Percentiles rank a stretch among this genome's conserved stretches.
These are phyloP conservation scores for Scheffersomyces cryptocercus DNA, from an alignment of 1,139 yeast genomes.

Conservation along the genomic window DNA sequence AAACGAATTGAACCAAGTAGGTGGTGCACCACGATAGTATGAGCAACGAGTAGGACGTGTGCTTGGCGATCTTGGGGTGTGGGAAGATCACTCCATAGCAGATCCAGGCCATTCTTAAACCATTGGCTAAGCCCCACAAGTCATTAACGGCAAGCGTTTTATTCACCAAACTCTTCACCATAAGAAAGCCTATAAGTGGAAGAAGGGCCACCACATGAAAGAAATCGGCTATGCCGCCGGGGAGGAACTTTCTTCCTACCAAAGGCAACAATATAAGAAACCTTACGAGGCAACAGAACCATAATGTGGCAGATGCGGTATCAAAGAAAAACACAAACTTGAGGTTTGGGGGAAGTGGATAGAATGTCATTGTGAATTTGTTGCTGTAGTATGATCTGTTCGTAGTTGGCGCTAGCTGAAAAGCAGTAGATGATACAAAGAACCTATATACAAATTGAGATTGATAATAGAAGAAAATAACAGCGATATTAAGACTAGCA, in stretches of 20 bases:
- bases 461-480: no score
- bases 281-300: conserved; percentile 54
- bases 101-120: conserved; percentile 39
- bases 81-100: conserved; percentile 49
- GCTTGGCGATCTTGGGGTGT: conserved; percentile 52
- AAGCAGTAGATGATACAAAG: no score
- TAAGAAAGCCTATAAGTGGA: conserved; percentile 31
- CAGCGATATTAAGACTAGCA: no score
- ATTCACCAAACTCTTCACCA: conserved; percentile 20
- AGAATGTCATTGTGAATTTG: conserved; percentile 16
- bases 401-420: no score
- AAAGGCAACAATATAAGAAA: conserved; percentile 56
- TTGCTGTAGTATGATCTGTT: not conserved
- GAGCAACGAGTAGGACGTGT: conserved; percentile 47
- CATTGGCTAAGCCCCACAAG: conserved; percentile 33
- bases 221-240: conserved; percentile 72
- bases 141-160: conserved; percentile 11
- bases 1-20: conserved; percentile 43
- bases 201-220: conserved; percentile 46
- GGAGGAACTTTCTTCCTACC: conserved; percentile 61
- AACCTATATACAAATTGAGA: no score
- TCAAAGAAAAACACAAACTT: conserved; percentile 39
- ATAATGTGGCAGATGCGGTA: conserved; percentile 43
- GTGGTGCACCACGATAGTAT: conserved; percentile 47
- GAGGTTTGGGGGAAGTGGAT: conserved; percentile 35